phyloP scores from a whole-genome alignment of 352 stramenopile genomes.

The Globisporangium okanoganense region DNA sequence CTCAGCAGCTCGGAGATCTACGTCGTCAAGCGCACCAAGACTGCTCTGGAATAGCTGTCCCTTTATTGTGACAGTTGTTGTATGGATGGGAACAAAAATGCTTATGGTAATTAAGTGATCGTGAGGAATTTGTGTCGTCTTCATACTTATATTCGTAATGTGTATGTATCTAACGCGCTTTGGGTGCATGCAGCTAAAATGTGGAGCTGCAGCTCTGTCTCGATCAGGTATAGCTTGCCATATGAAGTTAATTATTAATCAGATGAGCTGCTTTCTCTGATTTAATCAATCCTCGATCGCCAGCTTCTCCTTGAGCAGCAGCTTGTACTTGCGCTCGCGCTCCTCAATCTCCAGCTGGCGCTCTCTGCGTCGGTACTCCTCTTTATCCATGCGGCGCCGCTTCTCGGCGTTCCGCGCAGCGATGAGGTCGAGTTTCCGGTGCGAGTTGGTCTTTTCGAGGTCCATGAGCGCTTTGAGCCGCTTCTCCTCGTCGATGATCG shows the following conservation, averaged over 20 bases:
- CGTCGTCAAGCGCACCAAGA: conserved; percentile 59
- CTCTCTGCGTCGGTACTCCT: conserved; percentile 74
- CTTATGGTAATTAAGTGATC: not conserved
- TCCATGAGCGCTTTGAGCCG: conserved; percentile 91
- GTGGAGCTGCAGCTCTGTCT: not conserved
- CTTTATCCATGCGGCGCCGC: conserved; percentile 85
- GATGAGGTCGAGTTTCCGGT: conserved; percentile 90
- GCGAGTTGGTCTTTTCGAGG: conserved; percentile 92
- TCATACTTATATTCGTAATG: not conserved
- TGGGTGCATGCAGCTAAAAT: not conserved
- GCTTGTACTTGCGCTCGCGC: conserved; percentile 62
- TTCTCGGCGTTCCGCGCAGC: conserved; percentile 90
- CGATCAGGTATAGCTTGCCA: not conserved
- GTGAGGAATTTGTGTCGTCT: conserved; percentile 13
- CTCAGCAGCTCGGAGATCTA: conserved; percentile 62
- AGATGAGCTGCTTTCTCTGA: not conserved
- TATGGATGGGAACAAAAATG: not conserved
- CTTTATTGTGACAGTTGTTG: not conserved
- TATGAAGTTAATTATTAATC: not conserved
- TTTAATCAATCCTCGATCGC: conserved; percentile 39
- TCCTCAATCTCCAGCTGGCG: conserved; percentile 62
- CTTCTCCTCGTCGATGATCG: conserved; percentile 94
- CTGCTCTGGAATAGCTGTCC: conserved; percentile 10
- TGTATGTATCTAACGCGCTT: not conserved
- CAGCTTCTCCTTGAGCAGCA: conserved; percentile 82